Percentiles rank a stretch among this genome's conserved stretches.
phyloP scores from a whole-genome alignment of 73 alveolate genomes.

The Halteria grandinella region DNA sequence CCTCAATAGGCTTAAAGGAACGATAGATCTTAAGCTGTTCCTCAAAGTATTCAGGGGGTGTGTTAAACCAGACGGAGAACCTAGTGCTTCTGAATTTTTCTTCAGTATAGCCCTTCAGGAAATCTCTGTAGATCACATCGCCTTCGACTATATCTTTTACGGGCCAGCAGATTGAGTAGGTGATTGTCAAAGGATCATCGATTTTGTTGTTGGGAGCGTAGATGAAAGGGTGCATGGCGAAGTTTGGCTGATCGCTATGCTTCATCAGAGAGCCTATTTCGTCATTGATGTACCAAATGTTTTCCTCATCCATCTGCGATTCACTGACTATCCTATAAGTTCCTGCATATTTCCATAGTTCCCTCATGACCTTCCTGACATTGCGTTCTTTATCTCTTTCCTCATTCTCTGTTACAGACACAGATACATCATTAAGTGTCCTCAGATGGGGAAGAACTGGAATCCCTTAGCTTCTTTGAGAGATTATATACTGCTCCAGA shows the following conservation, averaged over 20 bases:
- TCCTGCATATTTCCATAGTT: constrained; percentile 82
- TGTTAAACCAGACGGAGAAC: constrained; percentile 90
- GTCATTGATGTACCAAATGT: constrained; percentile 92
- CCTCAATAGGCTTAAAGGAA: constrained; percentile 14
- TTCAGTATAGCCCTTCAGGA: constrained; percentile 78
- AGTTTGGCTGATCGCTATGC: constrained; percentile 94
- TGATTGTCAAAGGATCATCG: constrained; percentile 77
- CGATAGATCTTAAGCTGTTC: constrained; percentile 43
- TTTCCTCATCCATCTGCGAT: constrained; percentile 87
- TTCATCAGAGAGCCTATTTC: constrained; percentile 88
- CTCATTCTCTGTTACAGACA: constrained; percentile 33
- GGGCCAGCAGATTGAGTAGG: constrained; percentile 90
- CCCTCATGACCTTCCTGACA: constrained; percentile 68
- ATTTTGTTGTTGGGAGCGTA: constrained; percentile 79
- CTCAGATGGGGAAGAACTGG: constrained; percentile 57
- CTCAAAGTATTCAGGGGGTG: constrained; percentile 83
- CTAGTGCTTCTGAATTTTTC: constrained; percentile 87
- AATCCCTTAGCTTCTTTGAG: constrained; percentile 58
- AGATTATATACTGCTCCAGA: constrained; percentile 69
- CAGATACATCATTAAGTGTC: constrained; percentile 57
- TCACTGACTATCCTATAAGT: constrained; percentile 85
- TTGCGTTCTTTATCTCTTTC: constrained; percentile 61
- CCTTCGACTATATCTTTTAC: constrained; percentile 70
- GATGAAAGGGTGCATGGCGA: constrained; percentile 88
- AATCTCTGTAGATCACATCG: constrained; percentile 84